Percentiles rank a stretch among this genome's conserved stretches.
These are phyloP conservation scores for Cladosporium cucumerinum DNA, from an alignment of 2,329 filamentous ascomycete genomes.

Conservation along the genomic window DNA sequence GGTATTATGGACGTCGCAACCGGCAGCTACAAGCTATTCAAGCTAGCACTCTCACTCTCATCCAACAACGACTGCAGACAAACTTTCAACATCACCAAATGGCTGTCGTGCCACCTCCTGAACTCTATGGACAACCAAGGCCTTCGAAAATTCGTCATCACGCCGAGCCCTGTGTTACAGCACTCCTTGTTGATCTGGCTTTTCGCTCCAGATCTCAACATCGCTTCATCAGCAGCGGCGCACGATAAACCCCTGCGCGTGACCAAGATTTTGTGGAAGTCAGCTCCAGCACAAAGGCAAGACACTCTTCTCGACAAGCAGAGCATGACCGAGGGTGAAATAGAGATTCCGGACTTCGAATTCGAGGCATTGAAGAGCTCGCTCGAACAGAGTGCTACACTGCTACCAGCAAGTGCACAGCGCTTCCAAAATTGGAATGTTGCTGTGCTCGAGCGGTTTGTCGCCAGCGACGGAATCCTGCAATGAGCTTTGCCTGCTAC, in stretches of 20 bases:
- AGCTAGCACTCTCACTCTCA: slow-evolving; percentile 28
- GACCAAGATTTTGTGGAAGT: slow-evolving; percentile 55
- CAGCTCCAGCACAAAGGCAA: slow-evolving; percentile 17
- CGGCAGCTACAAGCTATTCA: slow-evolving; percentile 40
- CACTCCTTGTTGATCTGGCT: slow-evolving; percentile 47
- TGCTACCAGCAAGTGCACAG: slow-evolving; percentile 56
- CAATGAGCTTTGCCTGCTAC: background rate
- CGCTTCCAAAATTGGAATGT: slow-evolving; percentile 66
- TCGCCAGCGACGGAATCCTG: slow-evolving; percentile 24
- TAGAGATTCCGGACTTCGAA: slow-evolving; percentile 27
- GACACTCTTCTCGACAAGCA: slow-evolving; percentile 17
- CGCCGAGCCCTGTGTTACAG: slow-evolving; percentile 34
- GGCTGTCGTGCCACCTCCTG: slow-evolving; percentile 55
- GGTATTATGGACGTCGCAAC: slow-evolving; percentile 42
- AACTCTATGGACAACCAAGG: slow-evolving; percentile 55
- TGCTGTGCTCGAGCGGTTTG: slow-evolving; percentile 58
- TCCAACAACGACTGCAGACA: background rate
- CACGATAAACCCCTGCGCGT: slow-evolving; percentile 44
- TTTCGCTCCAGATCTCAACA: slow-evolving; percentile 58
- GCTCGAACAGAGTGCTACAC: slow-evolving; percentile 31
- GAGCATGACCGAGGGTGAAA: slow-evolving; percentile 27
- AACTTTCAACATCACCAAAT: slow-evolving; percentile 36
- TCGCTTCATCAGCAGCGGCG: slow-evolving; percentile 46
- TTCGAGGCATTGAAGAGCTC: slow-evolving; percentile 46
- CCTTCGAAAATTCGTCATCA: slow-evolving; percentile 57